Evolutionary conservation across 805 yeast species (phyloP).

Genomic region (Pichia kluyveri): DNA sequence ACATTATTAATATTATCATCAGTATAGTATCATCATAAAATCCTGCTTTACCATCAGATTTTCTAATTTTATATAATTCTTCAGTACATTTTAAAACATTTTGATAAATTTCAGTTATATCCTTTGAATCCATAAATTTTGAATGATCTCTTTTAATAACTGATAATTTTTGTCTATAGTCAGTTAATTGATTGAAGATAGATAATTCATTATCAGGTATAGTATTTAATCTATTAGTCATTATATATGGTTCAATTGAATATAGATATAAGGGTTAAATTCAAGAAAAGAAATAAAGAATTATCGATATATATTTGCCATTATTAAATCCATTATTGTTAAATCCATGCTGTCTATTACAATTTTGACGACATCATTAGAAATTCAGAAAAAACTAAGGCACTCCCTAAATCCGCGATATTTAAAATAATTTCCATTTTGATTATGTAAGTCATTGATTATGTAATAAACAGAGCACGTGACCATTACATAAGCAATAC

Average conservation of each 20-base stretch:
- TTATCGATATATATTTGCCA: too few relatives aligned
- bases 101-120: constrained; percentile 52
- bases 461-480: too few relatives aligned
- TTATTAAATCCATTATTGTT: too few relatives aligned
- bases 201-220: constrained; percentile 25
- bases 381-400: too few relatives aligned
- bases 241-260: neutral
- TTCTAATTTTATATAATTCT: constrained; percentile 43
- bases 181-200: constrained; percentile 32
- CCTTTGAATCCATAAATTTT: constrained; percentile 58
- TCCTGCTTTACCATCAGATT: constrained; percentile 3
- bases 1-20: constrained; percentile 31
- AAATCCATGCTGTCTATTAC: too few relatives aligned
- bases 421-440: too few relatives aligned
- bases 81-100: constrained; percentile 46
- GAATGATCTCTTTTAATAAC: constrained; percentile 53
- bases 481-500: too few relatives aligned
- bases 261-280: too few relatives aligned
- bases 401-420: too few relatives aligned
- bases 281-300: too few relatives aligned
- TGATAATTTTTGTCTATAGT: constrained; percentile 35
- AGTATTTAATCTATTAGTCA: neutral
- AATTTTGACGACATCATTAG: too few relatives aligned
- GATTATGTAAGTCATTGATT: too few relatives aligned
- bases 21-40: constrained; percentile 3